phyloP scores from a whole-genome alignment of 345 rosid genomes.

The Euphorbia peplus region DNA sequence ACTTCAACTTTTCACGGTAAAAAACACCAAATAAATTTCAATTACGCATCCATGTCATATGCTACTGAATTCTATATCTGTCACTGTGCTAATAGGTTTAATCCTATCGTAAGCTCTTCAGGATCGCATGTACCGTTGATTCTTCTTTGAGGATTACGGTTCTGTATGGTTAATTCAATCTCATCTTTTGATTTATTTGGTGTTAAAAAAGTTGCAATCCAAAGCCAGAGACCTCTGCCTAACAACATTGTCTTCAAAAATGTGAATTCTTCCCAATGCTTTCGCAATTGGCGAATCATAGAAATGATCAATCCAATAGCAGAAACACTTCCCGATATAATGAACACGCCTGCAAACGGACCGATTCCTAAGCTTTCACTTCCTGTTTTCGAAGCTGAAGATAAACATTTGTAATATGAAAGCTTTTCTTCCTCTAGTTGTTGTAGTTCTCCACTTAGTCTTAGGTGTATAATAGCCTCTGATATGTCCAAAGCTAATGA shows the following conservation, averaged over 20 bases:
- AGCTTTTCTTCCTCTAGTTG: conserved; percentile 8
- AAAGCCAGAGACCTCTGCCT: conserved; percentile 13
- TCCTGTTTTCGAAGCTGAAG: background rate
- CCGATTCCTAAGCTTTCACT: conserved; percentile 9
- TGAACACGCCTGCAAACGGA: conserved; percentile 17
- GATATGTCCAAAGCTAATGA: background rate
- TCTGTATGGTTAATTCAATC: background rate
- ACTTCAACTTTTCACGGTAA: too few relatives aligned
- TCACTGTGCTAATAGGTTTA: background rate
- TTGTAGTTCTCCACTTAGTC: conserved; percentile 1
- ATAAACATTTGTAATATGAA: background rate
- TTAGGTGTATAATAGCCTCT: background rate
- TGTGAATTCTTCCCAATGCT: background rate
- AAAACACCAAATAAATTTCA: too few relatives aligned
- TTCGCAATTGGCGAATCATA: background rate
- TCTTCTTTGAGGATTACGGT: background rate
- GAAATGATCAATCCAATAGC: conserved; percentile 8
- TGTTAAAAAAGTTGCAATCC: conserved; percentile 6
- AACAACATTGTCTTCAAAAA: background rate
- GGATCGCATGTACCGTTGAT: background rate
- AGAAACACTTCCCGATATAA: conserved; percentile 11
- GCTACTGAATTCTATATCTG: too few relatives aligned
- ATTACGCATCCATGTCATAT: too few relatives aligned
- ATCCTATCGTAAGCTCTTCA: background rate
- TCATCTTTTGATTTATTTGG: conserved; percentile 1